Percentiles rank a stretch among this genome's conserved stretches.
Evolutionary conservation across 1,284 basidiomycete species (phyloP).

Genomic region (Irpex lacteus): DNA sequence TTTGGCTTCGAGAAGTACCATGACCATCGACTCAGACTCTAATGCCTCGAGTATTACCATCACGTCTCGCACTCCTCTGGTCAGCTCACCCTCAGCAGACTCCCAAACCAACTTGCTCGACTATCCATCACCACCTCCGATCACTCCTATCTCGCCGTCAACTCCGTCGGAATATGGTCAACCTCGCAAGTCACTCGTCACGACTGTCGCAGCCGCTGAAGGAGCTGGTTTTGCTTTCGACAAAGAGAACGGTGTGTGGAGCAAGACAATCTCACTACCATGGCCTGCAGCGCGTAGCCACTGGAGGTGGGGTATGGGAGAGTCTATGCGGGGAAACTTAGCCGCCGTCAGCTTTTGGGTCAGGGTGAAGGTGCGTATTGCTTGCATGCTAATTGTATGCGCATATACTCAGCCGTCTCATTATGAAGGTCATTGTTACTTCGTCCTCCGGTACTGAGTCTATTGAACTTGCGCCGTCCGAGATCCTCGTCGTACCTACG

Average conservation of each 20-base stretch:
- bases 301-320: constrained; percentile 73
- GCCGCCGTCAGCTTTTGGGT: constrained; percentile 70
- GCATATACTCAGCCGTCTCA: constrained; percentile 1
- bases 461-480: constrained; percentile 65
- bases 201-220: constrained; percentile 56
- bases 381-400: constrained; percentile 6
- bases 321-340: constrained; percentile 65
- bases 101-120: constrained; percentile 33
- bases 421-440: constrained; percentile 51
- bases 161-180: constrained; percentile 7
- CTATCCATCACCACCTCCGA: constrained; percentile 28
- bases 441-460: constrained; percentile 54
- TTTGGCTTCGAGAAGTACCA: constrained; percentile 16
- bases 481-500: constrained; percentile 62
- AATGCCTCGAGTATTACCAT: constrained; percentile 15
- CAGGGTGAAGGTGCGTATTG: constrained; percentile 55
- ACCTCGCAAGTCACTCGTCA: constrained; percentile 40
- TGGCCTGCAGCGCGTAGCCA: constrained; percentile 69
- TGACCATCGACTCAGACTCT: constrained; percentile 21
- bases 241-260: constrained; percentile 49
- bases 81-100: constrained; percentile 7
- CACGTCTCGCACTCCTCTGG: constrained; percentile 14
- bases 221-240: constrained; percentile 51
- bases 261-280: constrained; percentile 61
- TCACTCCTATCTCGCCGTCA: constrained; percentile 19